phyloP scores from a whole-genome alignment of 768 basidiomycete species.

The Suillus placidus region DNA sequence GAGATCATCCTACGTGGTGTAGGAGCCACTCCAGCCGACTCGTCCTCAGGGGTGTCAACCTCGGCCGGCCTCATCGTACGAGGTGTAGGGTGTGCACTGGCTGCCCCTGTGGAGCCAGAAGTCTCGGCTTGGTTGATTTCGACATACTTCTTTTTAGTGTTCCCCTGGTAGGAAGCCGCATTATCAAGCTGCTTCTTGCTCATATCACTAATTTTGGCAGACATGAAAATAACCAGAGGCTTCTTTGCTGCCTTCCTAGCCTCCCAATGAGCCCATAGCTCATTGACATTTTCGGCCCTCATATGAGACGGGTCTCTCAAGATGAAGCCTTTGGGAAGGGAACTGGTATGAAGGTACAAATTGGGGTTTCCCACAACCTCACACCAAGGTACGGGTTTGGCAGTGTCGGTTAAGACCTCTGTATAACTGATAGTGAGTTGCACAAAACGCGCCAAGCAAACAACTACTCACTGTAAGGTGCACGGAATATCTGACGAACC shows the following conservation, averaged over 20 bases:
- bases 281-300: neutral
- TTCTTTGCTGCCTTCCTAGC: neutral
- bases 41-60: neutral
- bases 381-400: neutral
- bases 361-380: neutral
- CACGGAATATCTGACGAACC: neutral
- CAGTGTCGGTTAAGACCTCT: neutral
- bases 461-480: neutral
- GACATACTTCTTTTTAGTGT: neutral
- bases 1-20: neutral
- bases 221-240: neutral
- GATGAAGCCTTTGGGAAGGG: neutral
- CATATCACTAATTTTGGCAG: neutral
- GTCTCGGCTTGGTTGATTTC: neutral
- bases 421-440: neutral
- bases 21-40: neutral
- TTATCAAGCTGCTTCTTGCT: neutral
- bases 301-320: neutral
- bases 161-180: neutral
- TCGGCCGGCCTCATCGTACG: neutral
- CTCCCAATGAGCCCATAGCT: neutral
- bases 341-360: neutral
- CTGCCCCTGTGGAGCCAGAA: neutral
- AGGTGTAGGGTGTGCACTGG: neutral
- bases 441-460: neutral